Base-by-base conservation (phyloP, 1,284 basidiomycete genomes). In the Cryptococcus amylolentus region DNA sequence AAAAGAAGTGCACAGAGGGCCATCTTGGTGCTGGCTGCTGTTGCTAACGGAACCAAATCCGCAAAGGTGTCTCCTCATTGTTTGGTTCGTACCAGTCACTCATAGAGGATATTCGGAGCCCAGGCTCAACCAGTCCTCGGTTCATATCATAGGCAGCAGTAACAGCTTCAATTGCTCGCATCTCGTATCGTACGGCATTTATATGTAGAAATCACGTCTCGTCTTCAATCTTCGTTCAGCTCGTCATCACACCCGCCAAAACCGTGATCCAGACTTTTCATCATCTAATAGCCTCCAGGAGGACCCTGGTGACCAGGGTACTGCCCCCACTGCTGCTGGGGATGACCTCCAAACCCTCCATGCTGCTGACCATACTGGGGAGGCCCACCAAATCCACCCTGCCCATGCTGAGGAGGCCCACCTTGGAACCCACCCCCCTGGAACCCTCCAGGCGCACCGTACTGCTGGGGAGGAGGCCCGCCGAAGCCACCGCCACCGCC, bases 271-370 rank as follows among this genome's bases (percentile, higher is more conserved):
- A 35, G 7, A 10, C 31, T 6, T 6, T 6, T 6, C 3, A 31
- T 31, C 28, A 49, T 49, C 62, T 57, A 49, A 58, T 52, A 49
- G 52, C 66, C 62, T 43, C 60, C 65, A 40, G 57, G 62, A 20
- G 54, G 56, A 18, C 64, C 66, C 41, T 61, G 62, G 27, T 64
- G 57, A 4, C 40, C 43, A n/a, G 55, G 52, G 23, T 57, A 52
- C 7, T 51, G 49, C 31, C 56, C 58, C 38, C 55, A 43, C 42
- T 57, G 56, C 38, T 56, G 51, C 26, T 58, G 56, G 18, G 62
- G 52, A 20, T 61, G 52, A 14, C 57, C 57, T 2, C 45, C 52
- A 26, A 27, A 44, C 26, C 39, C 47, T 44, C 55, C 48, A 26
- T 48, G 51, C 14, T 31, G 38, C 14, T 53, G 51, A 8, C 45